Base-by-base conservation (phyloP, 1,284 basidiomycete species). In the Ganoderma meredithae region DNA sequence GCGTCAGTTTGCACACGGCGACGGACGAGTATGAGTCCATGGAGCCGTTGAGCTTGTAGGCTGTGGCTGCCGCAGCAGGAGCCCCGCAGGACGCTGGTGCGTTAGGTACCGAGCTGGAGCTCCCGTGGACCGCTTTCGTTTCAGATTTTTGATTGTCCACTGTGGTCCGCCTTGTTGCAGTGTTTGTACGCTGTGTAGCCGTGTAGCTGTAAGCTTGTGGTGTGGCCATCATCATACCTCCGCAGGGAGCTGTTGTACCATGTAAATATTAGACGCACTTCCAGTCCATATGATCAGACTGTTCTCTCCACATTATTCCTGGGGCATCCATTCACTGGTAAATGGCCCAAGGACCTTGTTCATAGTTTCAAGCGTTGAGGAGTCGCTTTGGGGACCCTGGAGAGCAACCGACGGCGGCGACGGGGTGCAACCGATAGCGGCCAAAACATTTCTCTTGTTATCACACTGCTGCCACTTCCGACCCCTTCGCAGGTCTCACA, bases 1-100 rank as follows among this genome's bases (percentile, higher is more conserved):
- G 60, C 27, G 60, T 68, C 40, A 72, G 71, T n/a, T 10, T 65
- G 1, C 33, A 65, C 52, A 73, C 66, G 22, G 47, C 10, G 47
- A 49, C 47, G 47, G 47, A 49, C 47, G 47, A 49, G 12, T 49
- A 63, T 36, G 65, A 62, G 33, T 69, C 68, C 39, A 47, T 62
- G n/a, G 43, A 62, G 59, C 59, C 49, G 27, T 39, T 64, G 27
- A 64, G 19, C 13, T 47, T 60, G 25, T 61, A n/a, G 33, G 15
- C 9, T 62, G 7, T n/a, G n/a, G n/a, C n/a, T n/a, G n/a, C n/a
- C n/a, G n/a, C n/a, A n/a, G n/a, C n/a, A n/a, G n/a, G n/a, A n/a
- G n/a, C n/a, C n/a, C 3, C 7, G 31, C 13, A 15, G 49, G 10
- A 10, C 22, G 47, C 22, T 15, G 25, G 33, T 22, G 15, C 44